Conservation (phyloP, 2,329 filamentous ascomycete genomes). For the Trichoderma sp. region DNA sequence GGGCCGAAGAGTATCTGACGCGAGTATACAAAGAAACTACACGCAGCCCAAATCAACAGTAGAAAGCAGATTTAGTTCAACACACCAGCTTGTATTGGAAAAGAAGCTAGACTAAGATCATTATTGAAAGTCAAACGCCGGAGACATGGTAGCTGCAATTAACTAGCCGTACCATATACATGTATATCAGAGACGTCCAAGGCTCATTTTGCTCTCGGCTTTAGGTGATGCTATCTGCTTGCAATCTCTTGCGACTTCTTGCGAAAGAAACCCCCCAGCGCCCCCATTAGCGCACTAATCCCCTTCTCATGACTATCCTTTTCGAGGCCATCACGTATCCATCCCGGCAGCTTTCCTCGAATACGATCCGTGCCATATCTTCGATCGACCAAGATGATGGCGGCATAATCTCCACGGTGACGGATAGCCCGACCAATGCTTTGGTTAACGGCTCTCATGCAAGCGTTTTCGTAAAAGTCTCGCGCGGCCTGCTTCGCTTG, state of each 20-base stretch:
- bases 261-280: slow-evolving; percentile 60
- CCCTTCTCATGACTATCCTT: slow-evolving; percentile 50
- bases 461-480: slow-evolving; percentile 91
- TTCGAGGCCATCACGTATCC: slow-evolving; percentile 76
- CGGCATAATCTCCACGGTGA: slow-evolving; percentile 84
- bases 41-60: too few species aligned
- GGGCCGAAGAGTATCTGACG: not conserved
- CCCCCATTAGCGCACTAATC: slow-evolving; percentile 61
- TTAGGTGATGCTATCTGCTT: not conserved
- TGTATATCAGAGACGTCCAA: not conserved
- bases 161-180: too few species aligned
- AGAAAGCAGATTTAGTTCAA: too few species aligned
- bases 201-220: not conserved
- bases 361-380: slow-evolving; percentile 77
- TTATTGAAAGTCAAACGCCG: too few species aligned
- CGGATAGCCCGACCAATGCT: slow-evolving; percentile 91
- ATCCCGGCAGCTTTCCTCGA: slow-evolving; percentile 76
- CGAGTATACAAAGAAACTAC: not conserved
- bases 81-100: too few species aligned
- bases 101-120: too few species aligned
- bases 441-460: slow-evolving; percentile 97
- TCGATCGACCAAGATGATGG: slow-evolving; percentile 81
- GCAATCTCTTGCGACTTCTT: slow-evolving; percentile 43
- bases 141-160: too few species aligned
- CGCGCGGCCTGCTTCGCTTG: slow-evolving; percentile 60